These are phyloP conservation scores for Salix caprea DNA, from an alignment of 345 rosid species.

Conservation along the genomic window DNA sequence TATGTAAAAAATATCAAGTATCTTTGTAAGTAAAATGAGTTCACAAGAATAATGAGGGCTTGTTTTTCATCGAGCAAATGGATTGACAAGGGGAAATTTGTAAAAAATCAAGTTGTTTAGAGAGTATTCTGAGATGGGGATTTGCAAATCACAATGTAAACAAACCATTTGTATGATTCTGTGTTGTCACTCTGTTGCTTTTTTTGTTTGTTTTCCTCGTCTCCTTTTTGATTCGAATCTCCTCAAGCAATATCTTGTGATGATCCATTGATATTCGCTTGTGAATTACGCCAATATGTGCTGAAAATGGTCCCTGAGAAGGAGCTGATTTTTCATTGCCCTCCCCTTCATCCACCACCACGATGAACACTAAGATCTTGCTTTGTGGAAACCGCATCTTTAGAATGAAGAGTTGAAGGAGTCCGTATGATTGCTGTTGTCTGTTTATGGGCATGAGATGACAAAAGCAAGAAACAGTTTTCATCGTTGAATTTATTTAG, in stretches of 20 bases:
- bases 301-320: neutral
- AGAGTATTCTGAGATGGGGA: slow-evolving; percentile 5
- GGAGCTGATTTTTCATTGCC: neutral
- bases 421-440: neutral
- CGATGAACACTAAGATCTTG: neutral
- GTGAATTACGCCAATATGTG: slow-evolving; percentile 20
- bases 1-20: slow-evolving; percentile 2
- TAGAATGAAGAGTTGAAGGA: neutral
- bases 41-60: slow-evolving; percentile 21
- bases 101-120: slow-evolving; percentile 21
- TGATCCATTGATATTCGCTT: slow-evolving; percentile 25
- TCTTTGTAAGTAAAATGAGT: slow-evolving; percentile 23
- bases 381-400: neutral
- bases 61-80: slow-evolving; percentile 14
- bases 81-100: slow-evolving; percentile 26
- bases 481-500: neutral
- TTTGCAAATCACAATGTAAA: slow-evolving; percentile 12
- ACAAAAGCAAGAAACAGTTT: neutral
- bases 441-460: neutral
- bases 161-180: neutral
- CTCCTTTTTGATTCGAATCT: neutral
- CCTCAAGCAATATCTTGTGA: neutral
- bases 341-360: neutral
- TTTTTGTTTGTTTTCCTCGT: too few relatives aligned
- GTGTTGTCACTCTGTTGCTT: neutral